A percentile compares a stretch with the other conserved stretches of the same genome.
phyloP scores from a whole-genome alignment of 108 stramenopile species.

The Nannochloropsis salina region DNA sequence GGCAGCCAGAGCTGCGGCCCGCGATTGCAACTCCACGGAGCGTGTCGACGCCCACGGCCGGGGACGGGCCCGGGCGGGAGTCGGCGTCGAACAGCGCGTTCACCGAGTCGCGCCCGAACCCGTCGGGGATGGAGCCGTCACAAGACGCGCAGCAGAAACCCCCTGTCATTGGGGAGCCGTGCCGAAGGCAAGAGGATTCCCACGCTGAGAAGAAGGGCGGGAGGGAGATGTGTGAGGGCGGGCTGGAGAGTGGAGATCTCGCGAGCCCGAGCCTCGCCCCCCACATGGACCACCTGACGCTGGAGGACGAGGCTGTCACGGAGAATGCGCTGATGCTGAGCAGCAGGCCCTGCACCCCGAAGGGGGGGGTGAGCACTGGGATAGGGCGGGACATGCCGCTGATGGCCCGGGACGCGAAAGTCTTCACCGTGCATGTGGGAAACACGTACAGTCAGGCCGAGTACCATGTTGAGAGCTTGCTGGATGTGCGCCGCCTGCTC shows the following conservation, averaged over 20 bases:
- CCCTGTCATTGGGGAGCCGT: not conserved
- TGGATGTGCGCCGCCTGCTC: slow-evolving; percentile 39
- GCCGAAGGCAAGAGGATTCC: not conserved
- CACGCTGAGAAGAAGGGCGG: not conserved
- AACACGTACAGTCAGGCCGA: slow-evolving; percentile 45
- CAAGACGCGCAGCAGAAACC: not conserved
- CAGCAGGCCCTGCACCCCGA: not conserved
- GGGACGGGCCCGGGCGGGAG: no score
- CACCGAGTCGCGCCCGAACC: no score
- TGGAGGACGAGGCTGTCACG: not conserved
- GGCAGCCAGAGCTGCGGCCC: not conserved
- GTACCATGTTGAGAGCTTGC: slow-evolving; percentile 35
- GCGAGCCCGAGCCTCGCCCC: no score
- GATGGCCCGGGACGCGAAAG: slow-evolving; percentile 42
- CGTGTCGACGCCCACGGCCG: no score
- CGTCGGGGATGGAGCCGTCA: no score
- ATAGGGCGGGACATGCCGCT: not conserved
- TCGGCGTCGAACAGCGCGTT: no score
- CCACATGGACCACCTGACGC: not conserved
- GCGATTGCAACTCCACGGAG: not conserved
- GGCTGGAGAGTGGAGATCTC: not conserved
- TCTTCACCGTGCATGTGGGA: slow-evolving; percentile 48
- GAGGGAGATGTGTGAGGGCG: not conserved
- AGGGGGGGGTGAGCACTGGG: slow-evolving; percentile 22
- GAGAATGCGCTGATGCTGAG: not conserved